phyloP scores from a whole-genome alignment of 202 grass and related monocot species.

The Elaeis oleifera region DNA sequence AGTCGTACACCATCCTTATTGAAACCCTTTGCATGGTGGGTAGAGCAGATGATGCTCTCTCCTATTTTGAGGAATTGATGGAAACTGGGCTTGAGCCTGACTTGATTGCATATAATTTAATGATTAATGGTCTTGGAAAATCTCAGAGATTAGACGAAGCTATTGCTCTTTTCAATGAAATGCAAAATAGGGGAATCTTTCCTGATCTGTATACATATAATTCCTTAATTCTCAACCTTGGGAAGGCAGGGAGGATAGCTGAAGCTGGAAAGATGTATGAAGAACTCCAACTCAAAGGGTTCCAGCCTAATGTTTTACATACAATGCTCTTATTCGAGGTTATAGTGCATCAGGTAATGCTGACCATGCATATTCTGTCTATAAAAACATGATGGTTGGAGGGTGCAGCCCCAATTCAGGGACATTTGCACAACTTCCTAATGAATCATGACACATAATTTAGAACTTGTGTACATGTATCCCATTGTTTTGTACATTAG shows the following conservation, averaged over 20 bases:
- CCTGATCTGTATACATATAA: constrained; percentile 89
- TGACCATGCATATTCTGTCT: constrained; percentile 64
- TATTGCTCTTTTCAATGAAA: constrained; percentile 53
- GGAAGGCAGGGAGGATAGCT: constrained; percentile 52
- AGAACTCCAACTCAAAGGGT: constrained; percentile 64
- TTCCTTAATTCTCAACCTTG: constrained; percentile 76
- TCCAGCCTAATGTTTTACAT: constrained; percentile 78
- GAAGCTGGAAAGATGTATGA: constrained; percentile 81
- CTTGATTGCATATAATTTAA: constrained; percentile 78
- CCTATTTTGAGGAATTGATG: constrained; percentile 56
- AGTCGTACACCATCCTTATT: constrained; percentile 74
- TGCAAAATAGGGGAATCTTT: constrained; percentile 62
- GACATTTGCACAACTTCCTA: constrained; percentile 90
- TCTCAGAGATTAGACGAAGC: constrained; percentile 61
- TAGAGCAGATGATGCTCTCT: constrained; percentile 51
- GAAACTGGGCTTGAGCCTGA: constrained; percentile 60
- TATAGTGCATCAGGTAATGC: constrained; percentile 54
- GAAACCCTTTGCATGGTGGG: constrained; percentile 48
- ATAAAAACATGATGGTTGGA: constrained; percentile 66
- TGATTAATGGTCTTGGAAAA: constrained; percentile 76
- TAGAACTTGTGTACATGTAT: constrained; percentile 13
- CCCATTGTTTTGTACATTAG: not conserved
- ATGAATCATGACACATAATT: constrained; percentile 16
- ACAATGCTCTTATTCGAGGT: constrained; percentile 79
- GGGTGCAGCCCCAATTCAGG: constrained; percentile 68